Conservation (phyloP, 768 basidiomycete species). For the Auricularia sp. region DNA sequence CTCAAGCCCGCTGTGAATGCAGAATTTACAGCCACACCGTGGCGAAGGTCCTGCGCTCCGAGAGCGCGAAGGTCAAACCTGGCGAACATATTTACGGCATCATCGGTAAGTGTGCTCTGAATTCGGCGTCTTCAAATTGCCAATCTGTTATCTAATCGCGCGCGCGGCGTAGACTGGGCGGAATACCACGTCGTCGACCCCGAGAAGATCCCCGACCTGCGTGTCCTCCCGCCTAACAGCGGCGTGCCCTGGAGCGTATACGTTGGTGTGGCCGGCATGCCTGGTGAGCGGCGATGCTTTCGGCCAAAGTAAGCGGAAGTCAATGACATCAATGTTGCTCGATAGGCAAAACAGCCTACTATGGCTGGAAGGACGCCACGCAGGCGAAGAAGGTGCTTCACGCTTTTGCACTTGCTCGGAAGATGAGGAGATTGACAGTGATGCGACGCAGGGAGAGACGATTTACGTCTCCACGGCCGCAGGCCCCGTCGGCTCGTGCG, state of each 20-base stretch:
- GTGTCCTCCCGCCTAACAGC: constrained; percentile 29
- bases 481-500: constrained; percentile 53
- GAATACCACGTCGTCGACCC: constrained; percentile 26
- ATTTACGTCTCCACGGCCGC: constrained; percentile 39
- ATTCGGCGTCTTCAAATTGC: neutral
- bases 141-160: neutral
- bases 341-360: constrained; percentile 23
- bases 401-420: neutral
- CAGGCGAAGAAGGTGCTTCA: constrained; percentile 27
- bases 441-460: constrained; percentile 30
- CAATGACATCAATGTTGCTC: too few relatives aligned
- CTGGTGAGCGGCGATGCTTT: too few relatives aligned
- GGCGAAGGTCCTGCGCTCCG: constrained; percentile 35
- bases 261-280: constrained; percentile 27
- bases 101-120: constrained; percentile 12
- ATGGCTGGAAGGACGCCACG: constrained; percentile 32
- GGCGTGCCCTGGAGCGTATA: constrained; percentile 39
- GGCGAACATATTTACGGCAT: constrained; percentile 34
- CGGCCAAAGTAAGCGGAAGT: too few relatives aligned
- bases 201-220: constrained; percentile 9
- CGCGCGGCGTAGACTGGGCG: constrained; percentile 22
- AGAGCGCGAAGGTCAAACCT: constrained; percentile 20
- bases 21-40: constrained; percentile 23
- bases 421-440: neutral
- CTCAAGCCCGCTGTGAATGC: constrained; percentile 11